Conservation (phyloP, 345 rosid genomes). For the Salix exigua region DNA sequence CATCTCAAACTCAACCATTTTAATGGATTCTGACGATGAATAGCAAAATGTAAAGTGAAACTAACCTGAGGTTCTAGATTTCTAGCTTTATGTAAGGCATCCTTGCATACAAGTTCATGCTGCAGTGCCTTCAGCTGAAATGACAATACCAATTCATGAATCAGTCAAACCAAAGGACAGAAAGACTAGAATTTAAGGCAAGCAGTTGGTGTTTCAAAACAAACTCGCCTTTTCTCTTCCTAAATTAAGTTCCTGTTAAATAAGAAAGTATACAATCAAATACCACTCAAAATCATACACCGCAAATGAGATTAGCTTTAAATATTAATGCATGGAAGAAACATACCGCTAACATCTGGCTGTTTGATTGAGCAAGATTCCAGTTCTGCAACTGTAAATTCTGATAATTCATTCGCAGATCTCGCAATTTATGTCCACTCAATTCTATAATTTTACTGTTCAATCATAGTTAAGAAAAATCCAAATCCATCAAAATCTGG, state of each 20-base stretch:
- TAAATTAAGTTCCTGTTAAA: constrained; percentile 51
- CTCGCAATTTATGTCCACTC: constrained; percentile 47
- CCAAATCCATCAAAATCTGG: not conserved
- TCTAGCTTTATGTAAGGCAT: constrained; percentile 45
- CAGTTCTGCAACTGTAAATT: constrained; percentile 54
- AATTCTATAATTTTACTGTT: constrained; percentile 53
- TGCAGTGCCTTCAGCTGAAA: constrained; percentile 47
- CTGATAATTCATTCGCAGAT: constrained; percentile 39
- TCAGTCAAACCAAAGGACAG: not conserved
- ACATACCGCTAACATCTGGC: constrained; percentile 57
- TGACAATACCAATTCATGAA: not conserved
- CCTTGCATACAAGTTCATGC: constrained; percentile 57
- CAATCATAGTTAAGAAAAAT: constrained; percentile 30
- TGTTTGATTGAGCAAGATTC: constrained; percentile 61
- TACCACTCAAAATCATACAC: not conserved
- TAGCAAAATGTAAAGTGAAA: not conserved
- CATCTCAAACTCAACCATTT: not conserved
- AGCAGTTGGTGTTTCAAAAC: not conserved
- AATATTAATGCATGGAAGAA: not conserved
- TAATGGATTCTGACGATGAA: not conserved
- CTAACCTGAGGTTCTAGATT: constrained; percentile 26
- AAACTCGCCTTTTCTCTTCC: constrained; percentile 51
- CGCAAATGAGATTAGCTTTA: constrained; percentile 1
- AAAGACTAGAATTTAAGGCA: not conserved
- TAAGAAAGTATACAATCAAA: constrained; percentile 1